phyloP scores from a whole-genome alignment of 345 rosid genomes.

The Nasturtium officinale region DNA sequence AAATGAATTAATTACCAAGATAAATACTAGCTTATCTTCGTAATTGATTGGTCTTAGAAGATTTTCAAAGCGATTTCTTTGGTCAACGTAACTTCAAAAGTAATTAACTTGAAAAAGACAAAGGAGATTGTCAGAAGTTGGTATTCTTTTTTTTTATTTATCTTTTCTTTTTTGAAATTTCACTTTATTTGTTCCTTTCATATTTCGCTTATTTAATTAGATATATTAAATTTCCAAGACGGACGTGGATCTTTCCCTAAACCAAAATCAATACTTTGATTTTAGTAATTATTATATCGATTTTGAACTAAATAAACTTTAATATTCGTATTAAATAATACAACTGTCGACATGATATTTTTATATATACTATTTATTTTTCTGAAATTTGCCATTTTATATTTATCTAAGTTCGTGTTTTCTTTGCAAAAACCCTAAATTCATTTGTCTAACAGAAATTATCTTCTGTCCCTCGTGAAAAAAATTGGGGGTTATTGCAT shows the following conservation, averaged over 20 bases:
- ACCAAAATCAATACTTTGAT: slow-evolving; percentile 81
- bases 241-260: slow-evolving; percentile 92
- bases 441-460: slow-evolving; percentile 36
- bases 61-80: slow-evolving; percentile 46
- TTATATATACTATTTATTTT: slow-evolving; percentile 19
- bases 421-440: slow-evolving; percentile 43
- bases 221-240: slow-evolving; percentile 82
- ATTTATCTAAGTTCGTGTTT: slow-evolving; percentile 18
- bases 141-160: slow-evolving; percentile 31
- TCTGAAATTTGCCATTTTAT: slow-evolving; percentile 29
- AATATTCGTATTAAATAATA: slow-evolving; percentile 41
- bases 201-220: slow-evolving; percentile 49
- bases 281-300: slow-evolving; percentile 66
- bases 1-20: not conserved
- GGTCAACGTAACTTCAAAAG: too few relatives aligned
- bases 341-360: slow-evolving; percentile 43
- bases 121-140: slow-evolving; percentile 66
- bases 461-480: slow-evolving; percentile 28
- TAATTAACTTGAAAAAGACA: slow-evolving; percentile 41
- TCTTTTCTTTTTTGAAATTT: slow-evolving; percentile 36
- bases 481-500: slow-evolving; percentile 26
- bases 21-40: slow-evolving; percentile 17
- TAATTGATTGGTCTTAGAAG: slow-evolving; percentile 44
- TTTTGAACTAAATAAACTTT: slow-evolving; percentile 52
- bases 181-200: slow-evolving; percentile 28